Conservation (phyloP, 192 early-diverging fungal genomes). For the Coemansia sp. region DNA sequence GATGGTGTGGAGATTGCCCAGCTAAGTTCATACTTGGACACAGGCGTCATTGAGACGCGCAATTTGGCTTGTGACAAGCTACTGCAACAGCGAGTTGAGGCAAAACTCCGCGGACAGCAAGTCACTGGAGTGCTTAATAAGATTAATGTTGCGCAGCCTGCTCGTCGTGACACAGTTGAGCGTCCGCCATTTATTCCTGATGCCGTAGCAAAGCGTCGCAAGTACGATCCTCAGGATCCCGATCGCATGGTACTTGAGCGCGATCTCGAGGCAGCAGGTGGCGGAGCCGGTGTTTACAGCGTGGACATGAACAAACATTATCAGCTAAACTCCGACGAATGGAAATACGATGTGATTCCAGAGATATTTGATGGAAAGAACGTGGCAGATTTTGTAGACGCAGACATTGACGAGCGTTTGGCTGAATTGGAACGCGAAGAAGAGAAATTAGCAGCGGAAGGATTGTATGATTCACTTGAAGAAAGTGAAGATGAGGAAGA, state of each 20-base stretch:
- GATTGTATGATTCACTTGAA: slow-evolving; percentile 83
- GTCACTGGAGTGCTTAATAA: slow-evolving; percentile 91
- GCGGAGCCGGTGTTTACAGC: slow-evolving; percentile 96
- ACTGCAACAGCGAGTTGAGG: slow-evolving; percentile 86
- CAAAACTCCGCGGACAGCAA: slow-evolving; percentile 91
- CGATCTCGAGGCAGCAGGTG: slow-evolving; percentile 85
- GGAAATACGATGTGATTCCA: slow-evolving; percentile 97
- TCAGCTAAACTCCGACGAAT: slow-evolving; percentile 76
- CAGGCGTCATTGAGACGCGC: slow-evolving; percentile 96
- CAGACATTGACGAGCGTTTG: slow-evolving; percentile 94
- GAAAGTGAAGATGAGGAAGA: slow-evolving; percentile 79
- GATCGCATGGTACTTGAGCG: slow-evolving; percentile 79
- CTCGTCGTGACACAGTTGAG: slow-evolving; percentile 76
- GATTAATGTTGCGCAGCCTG: slow-evolving; percentile 90
- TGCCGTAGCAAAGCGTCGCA: slow-evolving; percentile 62
- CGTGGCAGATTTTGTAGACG: slow-evolving; percentile 97
- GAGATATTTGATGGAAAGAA: slow-evolving; percentile 99
- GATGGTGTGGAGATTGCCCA: slow-evolving; percentile 73
- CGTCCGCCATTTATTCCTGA: slow-evolving; percentile 85
- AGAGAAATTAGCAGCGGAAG: slow-evolving; percentile 89
- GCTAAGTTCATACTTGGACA: slow-evolving; percentile 90
- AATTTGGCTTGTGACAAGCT: slow-evolving; percentile 92
- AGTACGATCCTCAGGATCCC: slow-evolving; percentile 80
- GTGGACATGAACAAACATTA: slow-evolving; percentile 95
- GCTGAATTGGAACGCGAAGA: slow-evolving; percentile 96